A percentile compares a stretch with the other conserved stretches of the same genome.
phyloP scores from a whole-genome alignment of 257 asterid species.

The Mentha longifolia region DNA sequence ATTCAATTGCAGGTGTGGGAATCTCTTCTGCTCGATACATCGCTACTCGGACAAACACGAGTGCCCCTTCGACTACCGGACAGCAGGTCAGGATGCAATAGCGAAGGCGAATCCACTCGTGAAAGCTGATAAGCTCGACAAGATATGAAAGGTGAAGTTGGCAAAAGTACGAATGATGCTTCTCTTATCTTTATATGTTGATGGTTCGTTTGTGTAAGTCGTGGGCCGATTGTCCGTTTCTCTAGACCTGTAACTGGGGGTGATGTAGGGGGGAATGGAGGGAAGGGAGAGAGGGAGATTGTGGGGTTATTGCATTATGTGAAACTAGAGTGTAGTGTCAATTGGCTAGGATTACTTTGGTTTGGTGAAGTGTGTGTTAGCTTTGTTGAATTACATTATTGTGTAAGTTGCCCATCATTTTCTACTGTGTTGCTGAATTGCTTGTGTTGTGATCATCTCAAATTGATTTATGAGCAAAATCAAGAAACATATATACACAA shows the following conservation, averaged over 20 bases:
- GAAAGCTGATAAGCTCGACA: slow-evolving; percentile 62
- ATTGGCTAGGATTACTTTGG: slow-evolving; percentile 42
- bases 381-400: slow-evolving; percentile 41
- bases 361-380: slow-evolving; percentile 44
- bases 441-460: neutral
- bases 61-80: slow-evolving; percentile 59
- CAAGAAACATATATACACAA: too few relatives aligned
- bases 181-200: slow-evolving; percentile 26
- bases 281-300: slow-evolving; percentile 26
- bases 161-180: neutral
- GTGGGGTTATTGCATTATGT: slow-evolving; percentile 35
- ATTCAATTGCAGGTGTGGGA: slow-evolving; percentile 59
- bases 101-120: slow-evolving; percentile 64
- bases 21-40: slow-evolving; percentile 57
- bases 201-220: neutral
- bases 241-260: slow-evolving; percentile 33
- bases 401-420: slow-evolving; percentile 33
- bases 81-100: slow-evolving; percentile 59
- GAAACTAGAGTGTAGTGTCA: slow-evolving; percentile 35
- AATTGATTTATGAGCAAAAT: too few relatives aligned
- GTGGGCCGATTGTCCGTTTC: slow-evolving; percentile 31
- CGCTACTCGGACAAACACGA: slow-evolving; percentile 66
- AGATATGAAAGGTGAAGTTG: slow-evolving; percentile 40
- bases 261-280: slow-evolving; percentile 14
- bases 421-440: slow-evolving; percentile 22